A percentile compares a stretch with the other conserved stretches of the same genome.
Evolutionary conservation across 1,139 yeast species (phyloP).

Genomic region (Scheffersomyces stambukii): DNA sequence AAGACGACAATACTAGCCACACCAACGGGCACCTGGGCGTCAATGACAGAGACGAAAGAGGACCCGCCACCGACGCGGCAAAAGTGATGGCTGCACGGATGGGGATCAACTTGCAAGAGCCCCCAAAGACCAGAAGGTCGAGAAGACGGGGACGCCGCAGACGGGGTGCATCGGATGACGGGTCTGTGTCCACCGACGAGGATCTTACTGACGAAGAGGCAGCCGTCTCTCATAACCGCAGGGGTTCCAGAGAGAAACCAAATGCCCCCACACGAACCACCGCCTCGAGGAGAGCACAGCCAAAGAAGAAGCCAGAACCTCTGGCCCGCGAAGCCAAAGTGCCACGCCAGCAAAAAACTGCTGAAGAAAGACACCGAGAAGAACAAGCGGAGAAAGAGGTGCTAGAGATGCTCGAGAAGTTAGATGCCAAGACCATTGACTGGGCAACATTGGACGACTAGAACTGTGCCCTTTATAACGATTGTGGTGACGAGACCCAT

Average conservation of each 20-base stretch:
- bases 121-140: neutral
- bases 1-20: neutral
- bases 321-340: slow-evolving; percentile 8
- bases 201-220: too few species aligned
- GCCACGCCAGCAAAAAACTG: slow-evolving; percentile 9
- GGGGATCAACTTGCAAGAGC: slow-evolving; percentile 9
- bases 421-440: slow-evolving; percentile 24
- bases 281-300: slow-evolving; percentile 6
- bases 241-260: neutral
- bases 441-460: slow-evolving; percentile 28
- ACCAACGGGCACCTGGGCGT: slow-evolving; percentile 3
- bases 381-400: slow-evolving; percentile 24
- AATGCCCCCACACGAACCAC: too few species aligned
- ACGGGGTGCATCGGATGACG: neutral
- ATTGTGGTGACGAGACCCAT: too few species aligned
- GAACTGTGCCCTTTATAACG: too few species aligned
- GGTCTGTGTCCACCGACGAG: neutral
- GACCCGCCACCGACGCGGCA: slow-evolving; percentile 25
- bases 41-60: slow-evolving; percentile 13
- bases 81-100: slow-evolving; percentile 23
- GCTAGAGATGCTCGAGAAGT: slow-evolving; percentile 26
- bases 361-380: slow-evolving; percentile 9
- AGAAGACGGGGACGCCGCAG: neutral
- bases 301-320: slow-evolving; percentile 3
- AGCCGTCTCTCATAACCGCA: too few species aligned